Evolutionary conservation across 192 early-diverging fungal genomes (phyloP), one percentile per base, ranked within the genome.

Genomic region (Linnemannia exigua): DNA sequence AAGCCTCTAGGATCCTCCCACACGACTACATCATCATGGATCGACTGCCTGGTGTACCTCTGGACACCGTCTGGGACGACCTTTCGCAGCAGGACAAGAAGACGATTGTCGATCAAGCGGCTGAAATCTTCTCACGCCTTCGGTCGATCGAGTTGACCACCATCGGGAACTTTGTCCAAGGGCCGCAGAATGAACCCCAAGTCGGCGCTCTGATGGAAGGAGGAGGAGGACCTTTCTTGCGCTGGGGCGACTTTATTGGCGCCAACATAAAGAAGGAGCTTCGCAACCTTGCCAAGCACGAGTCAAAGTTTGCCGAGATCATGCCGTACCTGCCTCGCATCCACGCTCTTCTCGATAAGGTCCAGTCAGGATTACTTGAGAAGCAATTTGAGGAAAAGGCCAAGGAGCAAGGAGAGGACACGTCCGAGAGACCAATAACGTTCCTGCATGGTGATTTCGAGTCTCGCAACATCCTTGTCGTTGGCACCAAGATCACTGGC

Each of bases 391-490:
- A 19, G 25, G 19, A 22, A 5, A 52, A 81, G 37, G 52, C 33
- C 33, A 44, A 38, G 2, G 67, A 54, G 31, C 11, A 33, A 3
- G 47, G 41, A 47, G 63, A 37, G 4, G 67, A 41, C 0, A 35
- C 28, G 41, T 4, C 17, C 0, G 82, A 79, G 33, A 37, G 41
- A 12, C 72, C 76, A 31, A 79, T 79, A 8, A 74, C 76, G 5
- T 79, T 84, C 72, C 48, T 84, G 17, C 82, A 84, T 63, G 82
- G 82, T 6, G 82, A 84, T 46, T 67, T 75, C n/a, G 82, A 78
- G 54, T 67, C 82, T 2, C 58, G 82, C 9, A 84, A 84, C 52
- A 79, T 84, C 66, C 67, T 84, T 3, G 77, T 84, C 1, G 76
- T 75, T 3, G 82, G 82, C 2, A 84, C 71, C 35, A 46, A 77